phyloP scores from a whole-genome alignment of 768 basidiomycete species.

The Plicaturopsis crispa region DNA sequence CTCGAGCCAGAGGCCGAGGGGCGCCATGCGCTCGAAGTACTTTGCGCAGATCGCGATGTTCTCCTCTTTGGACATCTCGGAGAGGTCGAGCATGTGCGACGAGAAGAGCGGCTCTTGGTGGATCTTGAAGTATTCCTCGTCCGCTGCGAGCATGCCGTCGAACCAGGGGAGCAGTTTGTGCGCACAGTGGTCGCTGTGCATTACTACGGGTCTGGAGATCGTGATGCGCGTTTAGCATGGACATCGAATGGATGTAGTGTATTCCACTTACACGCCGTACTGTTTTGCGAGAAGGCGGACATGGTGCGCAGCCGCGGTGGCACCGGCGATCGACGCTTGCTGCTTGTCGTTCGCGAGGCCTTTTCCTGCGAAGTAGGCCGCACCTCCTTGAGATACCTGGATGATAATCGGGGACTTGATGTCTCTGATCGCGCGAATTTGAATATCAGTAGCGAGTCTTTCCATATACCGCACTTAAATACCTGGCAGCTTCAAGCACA shows the following conservation, averaged over 20 bases:
- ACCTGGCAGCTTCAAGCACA: constrained; percentile 93
- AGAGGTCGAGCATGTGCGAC: constrained; percentile 98
- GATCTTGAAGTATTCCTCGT: constrained; percentile 87
- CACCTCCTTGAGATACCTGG: constrained; percentile 95
- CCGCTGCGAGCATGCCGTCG: constrained; percentile 97
- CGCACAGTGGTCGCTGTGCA: constrained; percentile 99
- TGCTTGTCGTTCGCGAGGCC: constrained; percentile 93
- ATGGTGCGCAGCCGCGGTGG: constrained; percentile 88
- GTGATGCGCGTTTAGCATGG: constrained; percentile 2
- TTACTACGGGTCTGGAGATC: constrained; percentile 72
- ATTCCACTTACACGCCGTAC: constrained; percentile 79
- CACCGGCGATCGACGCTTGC: constrained; percentile 91
- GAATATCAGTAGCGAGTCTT: constrained; percentile 66
- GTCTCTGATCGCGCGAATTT: constrained; percentile 63
- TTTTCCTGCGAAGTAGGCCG: constrained; percentile 95
- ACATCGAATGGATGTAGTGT: constrained; percentile 1
- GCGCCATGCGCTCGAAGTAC: constrained; percentile 94
- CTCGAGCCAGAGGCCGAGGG: constrained; percentile 92
- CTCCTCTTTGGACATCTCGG: constrained; percentile 85
- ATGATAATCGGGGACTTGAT: constrained; percentile 97
- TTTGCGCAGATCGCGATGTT: constrained; percentile 91
- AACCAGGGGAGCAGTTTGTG: constrained; percentile 98
- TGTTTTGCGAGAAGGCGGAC: constrained; percentile 79
- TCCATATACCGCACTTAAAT: constrained; percentile 80
- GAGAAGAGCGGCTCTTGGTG: constrained; percentile 87